Percentiles rank a stretch among this genome's conserved stretches.
Evolutionary conservation across 768 basidiomycete genomes (phyloP).

Genomic region (Auricularia sp.): DNA sequence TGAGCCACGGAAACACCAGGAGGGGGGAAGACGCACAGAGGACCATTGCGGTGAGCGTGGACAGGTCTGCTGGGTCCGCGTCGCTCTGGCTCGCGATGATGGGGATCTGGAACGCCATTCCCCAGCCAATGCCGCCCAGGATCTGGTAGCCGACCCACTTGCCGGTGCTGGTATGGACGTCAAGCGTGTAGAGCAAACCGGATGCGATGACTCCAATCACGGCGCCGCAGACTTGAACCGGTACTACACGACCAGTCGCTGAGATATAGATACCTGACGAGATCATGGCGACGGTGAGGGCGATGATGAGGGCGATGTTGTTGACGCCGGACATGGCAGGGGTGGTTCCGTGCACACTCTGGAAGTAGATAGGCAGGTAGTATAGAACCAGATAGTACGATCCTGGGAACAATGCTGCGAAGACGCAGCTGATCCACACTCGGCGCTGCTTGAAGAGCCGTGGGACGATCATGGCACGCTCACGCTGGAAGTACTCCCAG

Average conservation of each 20-base stretch:
- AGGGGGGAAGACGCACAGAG: too few species aligned
- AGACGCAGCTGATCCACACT: constrained; percentile 25
- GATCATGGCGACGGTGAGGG: constrained; percentile 24
- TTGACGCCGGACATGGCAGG: constrained; percentile 24
- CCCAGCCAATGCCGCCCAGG: constrained; percentile 22
- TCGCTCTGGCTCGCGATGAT: constrained; percentile 27
- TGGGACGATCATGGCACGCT: constrained; percentile 23
- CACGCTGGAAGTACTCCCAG: constrained; percentile 23
- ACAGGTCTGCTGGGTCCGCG: constrained; percentile 15
- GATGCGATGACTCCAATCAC: constrained; percentile 24
- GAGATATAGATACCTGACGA: constrained; percentile 25
- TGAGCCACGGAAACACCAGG: too few species aligned
- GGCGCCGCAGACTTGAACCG: constrained; percentile 22
- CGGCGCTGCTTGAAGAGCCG: constrained; percentile 20
- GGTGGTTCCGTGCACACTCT: constrained; percentile 25
- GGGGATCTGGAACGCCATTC: constrained; percentile 25
- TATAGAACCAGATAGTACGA: constrained; percentile 28
- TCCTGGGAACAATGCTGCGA: constrained; percentile 29
- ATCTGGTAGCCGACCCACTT: constrained; percentile 22
- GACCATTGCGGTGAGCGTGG: too few species aligned
- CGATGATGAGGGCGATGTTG: constrained; percentile 26
- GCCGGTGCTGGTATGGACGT: constrained; percentile 18
- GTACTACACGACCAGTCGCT: constrained; percentile 21
- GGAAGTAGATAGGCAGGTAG: constrained; percentile 30
- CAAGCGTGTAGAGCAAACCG: constrained; percentile 23